Evolutionary conservation across 139 green algal genomes (phyloP).

Genomic region (Tetradesmus obliquus): DNA sequence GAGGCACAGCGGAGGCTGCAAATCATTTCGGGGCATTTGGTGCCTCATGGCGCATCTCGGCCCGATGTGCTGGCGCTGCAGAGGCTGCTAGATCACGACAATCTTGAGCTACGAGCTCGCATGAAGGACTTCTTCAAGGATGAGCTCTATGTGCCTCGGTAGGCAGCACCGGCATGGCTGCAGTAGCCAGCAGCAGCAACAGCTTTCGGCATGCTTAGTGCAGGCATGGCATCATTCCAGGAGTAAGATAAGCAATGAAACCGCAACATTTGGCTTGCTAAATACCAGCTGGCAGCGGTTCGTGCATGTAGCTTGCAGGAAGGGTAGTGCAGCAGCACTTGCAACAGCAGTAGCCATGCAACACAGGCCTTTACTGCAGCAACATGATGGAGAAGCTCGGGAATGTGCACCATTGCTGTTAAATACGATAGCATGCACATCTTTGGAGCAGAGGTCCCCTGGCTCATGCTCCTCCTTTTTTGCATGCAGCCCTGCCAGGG

Average conservation of each 20-base stretch:
- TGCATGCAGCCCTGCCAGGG: not conserved
- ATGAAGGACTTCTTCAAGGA: conserved; percentile 88
- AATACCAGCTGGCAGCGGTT: not conserved
- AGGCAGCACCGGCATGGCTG: not conserved
- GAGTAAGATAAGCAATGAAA: not conserved
- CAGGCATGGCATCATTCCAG: not conserved
- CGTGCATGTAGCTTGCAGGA: too few species aligned
- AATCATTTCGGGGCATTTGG: not conserved
- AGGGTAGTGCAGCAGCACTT: not conserved
- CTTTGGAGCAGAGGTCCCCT: too few species aligned
- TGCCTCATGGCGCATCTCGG: not conserved
- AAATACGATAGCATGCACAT: too few species aligned
- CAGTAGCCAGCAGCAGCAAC: not conserved
- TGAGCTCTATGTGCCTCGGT: conserved; percentile 76
- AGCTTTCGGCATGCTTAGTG: not conserved
- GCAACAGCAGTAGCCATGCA: not conserved
- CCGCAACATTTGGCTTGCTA: not conserved
- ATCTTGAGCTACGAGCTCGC: conserved; percentile 65
- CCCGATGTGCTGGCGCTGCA: conserved; percentile 57
- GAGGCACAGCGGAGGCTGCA: conserved; percentile 11
- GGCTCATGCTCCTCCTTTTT: not conserved
- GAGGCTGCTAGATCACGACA: conserved; percentile 88
- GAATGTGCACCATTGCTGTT: too few species aligned
- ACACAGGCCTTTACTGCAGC: not conserved
- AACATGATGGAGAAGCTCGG: not conserved